These are phyloP conservation scores for Incumbomyces lentus DNA, from an alignment of 2,329 filamentous ascomycete species.

Conservation along the genomic window DNA sequence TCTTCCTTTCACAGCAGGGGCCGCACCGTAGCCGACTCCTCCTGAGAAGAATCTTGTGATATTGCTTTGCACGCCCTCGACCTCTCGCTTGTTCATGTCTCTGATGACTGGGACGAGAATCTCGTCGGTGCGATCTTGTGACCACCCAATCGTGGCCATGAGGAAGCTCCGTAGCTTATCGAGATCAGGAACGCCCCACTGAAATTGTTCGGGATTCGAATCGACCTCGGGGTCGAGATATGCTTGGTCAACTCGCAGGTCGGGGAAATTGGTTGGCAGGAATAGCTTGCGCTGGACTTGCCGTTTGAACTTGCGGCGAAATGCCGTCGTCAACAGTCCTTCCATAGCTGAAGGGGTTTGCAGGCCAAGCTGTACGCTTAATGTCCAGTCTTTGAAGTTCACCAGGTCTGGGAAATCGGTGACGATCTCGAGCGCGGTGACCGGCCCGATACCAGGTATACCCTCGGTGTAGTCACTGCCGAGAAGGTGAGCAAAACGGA, in stretches of 20 bases:
- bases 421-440: slow-evolving; percentile 87
- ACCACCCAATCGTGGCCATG: slow-evolving; percentile 90
- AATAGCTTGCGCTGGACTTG: slow-evolving; percentile 73
- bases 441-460: slow-evolving; percentile 78
- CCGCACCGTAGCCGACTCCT: slow-evolving; percentile 54
- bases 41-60: slow-evolving; percentile 90
- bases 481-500: slow-evolving; percentile 78
- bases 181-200: slow-evolving; percentile 92
- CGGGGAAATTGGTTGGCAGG: slow-evolving; percentile 69
- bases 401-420: slow-evolving; percentile 72
- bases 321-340: slow-evolving; percentile 47
- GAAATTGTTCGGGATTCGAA: slow-evolving; percentile 62
- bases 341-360: slow-evolving; percentile 51
- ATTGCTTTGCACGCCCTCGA: slow-evolving; percentile 88
- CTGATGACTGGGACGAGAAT: slow-evolving; percentile 88
- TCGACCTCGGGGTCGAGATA: slow-evolving; percentile 86
- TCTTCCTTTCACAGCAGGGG: slow-evolving; percentile 40
- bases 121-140: slow-evolving; percentile 82
- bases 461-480: slow-evolving; percentile 95
- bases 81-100: slow-evolving; percentile 82
- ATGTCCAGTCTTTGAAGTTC: slow-evolving; percentile 85
- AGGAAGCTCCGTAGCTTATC: slow-evolving; percentile 74
- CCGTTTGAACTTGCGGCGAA: slow-evolving; percentile 78
- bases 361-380: slow-evolving; percentile 55
- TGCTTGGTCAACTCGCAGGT: slow-evolving; percentile 64